Percentiles rank a stretch among this genome's conserved stretches.
These are phyloP conservation scores for Salmacisia buchloeana DNA, from an alignment of 1,284 basidiomycete genomes.

Conservation along the genomic window DNA sequence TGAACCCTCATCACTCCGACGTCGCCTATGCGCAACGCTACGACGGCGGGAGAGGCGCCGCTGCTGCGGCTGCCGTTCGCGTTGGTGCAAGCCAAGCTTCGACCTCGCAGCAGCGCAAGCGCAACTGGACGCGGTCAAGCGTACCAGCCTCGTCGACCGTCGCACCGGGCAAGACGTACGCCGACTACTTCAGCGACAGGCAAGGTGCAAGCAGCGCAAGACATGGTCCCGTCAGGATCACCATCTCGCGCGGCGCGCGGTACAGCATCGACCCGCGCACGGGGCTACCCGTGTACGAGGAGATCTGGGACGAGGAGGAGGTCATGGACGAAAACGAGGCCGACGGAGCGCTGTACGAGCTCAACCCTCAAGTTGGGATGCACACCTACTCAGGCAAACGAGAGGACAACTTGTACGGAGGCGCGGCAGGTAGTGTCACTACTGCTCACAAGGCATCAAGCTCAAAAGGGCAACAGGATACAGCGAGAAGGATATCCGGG, in stretches of 20 bases:
- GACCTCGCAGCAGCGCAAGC: too few species aligned
- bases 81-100: too few species aligned
- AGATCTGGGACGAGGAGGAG: conserved; percentile 7
- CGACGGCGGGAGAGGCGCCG: too few species aligned
- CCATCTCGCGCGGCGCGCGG: background rate
- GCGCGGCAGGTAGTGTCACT: too few species aligned
- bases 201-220: background rate
- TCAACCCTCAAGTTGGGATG: background rate
- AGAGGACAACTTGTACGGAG: too few species aligned
- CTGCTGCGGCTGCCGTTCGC: too few species aligned
- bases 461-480: too few species aligned
- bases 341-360: background rate
- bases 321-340: background rate
- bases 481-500: too few species aligned
- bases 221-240: background rate
- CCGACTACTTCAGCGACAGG: background rate
- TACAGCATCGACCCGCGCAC: background rate
- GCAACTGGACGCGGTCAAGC: too few species aligned
- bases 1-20: too few species aligned
- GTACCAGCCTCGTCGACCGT: too few species aligned
- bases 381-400: background rate
- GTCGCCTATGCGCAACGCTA: too few species aligned
- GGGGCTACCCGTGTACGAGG: background rate
- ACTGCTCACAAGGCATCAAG: background rate
- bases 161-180: background rate